These are phyloP conservation scores for Euphorbia celastroides DNA, from an alignment of 441 rosid genomes.

Conservation along the genomic window DNA sequence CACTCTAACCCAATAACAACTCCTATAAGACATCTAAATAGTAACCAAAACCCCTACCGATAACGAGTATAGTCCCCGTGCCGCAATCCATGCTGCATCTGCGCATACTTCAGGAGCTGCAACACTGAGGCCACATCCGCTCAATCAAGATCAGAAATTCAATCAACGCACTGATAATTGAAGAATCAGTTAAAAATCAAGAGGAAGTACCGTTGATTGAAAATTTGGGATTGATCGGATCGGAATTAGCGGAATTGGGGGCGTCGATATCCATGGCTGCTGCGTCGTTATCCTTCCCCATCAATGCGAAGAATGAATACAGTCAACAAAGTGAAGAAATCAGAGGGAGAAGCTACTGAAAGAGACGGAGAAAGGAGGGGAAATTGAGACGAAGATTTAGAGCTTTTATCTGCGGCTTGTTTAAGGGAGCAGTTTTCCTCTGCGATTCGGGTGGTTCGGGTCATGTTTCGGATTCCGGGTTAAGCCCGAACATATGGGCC, in stretches of 20 bases:
- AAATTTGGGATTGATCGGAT: conserved; percentile 63
- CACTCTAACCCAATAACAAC: not conserved
- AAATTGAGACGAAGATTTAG: not conserved
- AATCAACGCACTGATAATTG: not conserved
- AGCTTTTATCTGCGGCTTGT: not conserved
- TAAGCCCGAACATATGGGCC: not conserved
- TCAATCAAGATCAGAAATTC: not conserved
- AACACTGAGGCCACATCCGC: conserved; percentile 58
- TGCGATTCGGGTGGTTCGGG: not conserved
- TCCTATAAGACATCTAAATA: not conserved
- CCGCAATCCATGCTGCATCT: conserved; percentile 97
- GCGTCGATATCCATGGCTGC: conserved; percentile 77
- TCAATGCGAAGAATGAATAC: conserved; percentile 9
- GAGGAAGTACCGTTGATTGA: conserved; percentile 61
- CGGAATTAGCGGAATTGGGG: conserved; percentile 39
- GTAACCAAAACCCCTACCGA: conserved; percentile 37
- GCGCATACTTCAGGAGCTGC: conserved; percentile 84
- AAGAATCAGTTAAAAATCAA: not conserved
- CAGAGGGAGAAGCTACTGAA: not conserved
- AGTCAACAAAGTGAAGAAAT: not conserved
- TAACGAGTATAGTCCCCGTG: conserved; percentile 93
- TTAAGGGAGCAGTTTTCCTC: not conserved
- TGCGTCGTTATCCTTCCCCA: conserved; percentile 40
- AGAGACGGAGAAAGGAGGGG: not conserved
- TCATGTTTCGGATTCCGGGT: not conserved